Evolutionary conservation across 371 early-diverging fungal genomes (phyloP).

Genomic region (Lichtheimia ornata): DNA sequence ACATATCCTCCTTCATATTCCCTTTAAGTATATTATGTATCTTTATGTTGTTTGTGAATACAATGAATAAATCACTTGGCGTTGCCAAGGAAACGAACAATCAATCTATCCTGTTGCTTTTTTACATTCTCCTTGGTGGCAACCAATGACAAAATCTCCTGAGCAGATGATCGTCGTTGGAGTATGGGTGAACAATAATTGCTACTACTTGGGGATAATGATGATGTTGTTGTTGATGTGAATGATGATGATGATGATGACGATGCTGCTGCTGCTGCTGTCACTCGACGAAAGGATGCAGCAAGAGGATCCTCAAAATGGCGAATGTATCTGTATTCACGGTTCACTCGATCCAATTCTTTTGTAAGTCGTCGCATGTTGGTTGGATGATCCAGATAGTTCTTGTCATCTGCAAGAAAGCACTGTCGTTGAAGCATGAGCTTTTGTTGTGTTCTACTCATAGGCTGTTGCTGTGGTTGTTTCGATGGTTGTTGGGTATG

Average conservation of each 20-base stretch:
- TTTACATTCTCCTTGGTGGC: conserved; percentile 4
- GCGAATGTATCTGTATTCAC: conserved; percentile 46
- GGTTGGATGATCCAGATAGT: conserved; percentile 50
- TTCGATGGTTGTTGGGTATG: conserved; percentile 2
- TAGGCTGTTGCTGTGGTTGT: conserved; percentile 1
- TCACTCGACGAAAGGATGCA: conserved; percentile 37
- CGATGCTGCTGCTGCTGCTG: conserved; percentile 6
- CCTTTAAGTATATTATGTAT: background rate
- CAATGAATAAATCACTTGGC: background rate
- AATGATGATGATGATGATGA: conserved; percentile 10
- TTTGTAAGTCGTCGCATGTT: conserved; percentile 54
- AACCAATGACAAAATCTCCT: conserved; percentile 7
- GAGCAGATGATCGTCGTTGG: conserved; percentile 14
- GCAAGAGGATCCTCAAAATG: conserved; percentile 45
- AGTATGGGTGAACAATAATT: conserved; percentile 5
- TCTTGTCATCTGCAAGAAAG: conserved; percentile 53
- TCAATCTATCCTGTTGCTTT: background rate
- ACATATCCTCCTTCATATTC: background rate
- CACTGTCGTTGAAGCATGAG: conserved; percentile 53
- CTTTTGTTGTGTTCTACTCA: conserved; percentile 56
- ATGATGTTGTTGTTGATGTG: conserved; percentile 11
- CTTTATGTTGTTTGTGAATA: conserved; percentile 1
- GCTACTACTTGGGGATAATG: background rate
- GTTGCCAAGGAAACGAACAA: background rate
- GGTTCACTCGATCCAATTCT: conserved; percentile 54